Percentiles rank a stretch among this genome's conserved stretches.
These are phyloP conservation scores for Andrographis paniculata DNA, from an alignment of 305 asterid genomes.

Conservation along the genomic window DNA sequence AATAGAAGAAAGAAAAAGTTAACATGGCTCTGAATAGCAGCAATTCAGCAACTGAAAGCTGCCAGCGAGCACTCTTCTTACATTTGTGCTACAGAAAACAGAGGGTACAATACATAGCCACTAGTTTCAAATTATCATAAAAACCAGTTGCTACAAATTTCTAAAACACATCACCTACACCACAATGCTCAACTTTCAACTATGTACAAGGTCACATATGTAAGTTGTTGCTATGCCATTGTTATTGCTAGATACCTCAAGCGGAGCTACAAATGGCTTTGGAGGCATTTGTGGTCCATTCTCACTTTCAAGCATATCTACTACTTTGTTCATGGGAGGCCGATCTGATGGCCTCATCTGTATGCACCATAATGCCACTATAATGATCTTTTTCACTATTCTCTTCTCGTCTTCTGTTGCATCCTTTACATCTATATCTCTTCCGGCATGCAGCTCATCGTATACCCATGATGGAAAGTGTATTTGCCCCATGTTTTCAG, in stretches of 20 bases:
- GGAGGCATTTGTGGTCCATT: constrained; percentile 29
- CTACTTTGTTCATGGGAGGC: constrained; percentile 28
- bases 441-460: constrained; percentile 16
- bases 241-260: constrained; percentile 24
- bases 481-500: constrained; percentile 20
- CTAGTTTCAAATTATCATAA: too few species aligned
- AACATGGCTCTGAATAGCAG: too few species aligned
- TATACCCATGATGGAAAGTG: constrained; percentile 32
- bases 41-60: too few species aligned
- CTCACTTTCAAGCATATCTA: constrained; percentile 32
- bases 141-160: too few species aligned
- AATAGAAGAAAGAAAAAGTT: too few species aligned
- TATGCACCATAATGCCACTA: constrained; percentile 37
- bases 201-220: too few species aligned
- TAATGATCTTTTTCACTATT: constrained; percentile 27
- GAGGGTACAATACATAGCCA: too few species aligned
- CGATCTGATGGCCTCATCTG: constrained; percentile 34
- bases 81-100: too few species aligned
- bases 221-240: background rate
- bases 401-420: constrained; percentile 22
- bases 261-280: constrained; percentile 44
- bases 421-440: constrained; percentile 18
- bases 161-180: too few species aligned
- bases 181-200: too few species aligned
- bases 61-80: too few species aligned